Conservation (phyloP, 352 stramenopile genomes). For the Phytophthora capsici region DNA sequence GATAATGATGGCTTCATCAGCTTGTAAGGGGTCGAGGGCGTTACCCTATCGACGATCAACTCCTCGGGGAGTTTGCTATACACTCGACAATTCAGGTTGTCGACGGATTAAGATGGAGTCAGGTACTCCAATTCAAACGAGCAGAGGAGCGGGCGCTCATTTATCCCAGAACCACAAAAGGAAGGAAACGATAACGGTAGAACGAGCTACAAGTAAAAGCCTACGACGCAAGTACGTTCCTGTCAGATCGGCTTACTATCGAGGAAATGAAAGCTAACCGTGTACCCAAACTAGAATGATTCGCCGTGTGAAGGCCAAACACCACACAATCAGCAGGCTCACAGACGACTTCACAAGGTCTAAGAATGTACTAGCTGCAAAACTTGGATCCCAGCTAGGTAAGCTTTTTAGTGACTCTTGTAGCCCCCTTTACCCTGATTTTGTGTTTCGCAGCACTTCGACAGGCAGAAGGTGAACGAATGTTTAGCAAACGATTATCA, state of each 20-base stretch:
- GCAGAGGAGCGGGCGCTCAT: background rate
- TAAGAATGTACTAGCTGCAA: constrained; percentile 45
- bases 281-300: constrained; percentile 45
- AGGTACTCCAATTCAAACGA: constrained; percentile 13
- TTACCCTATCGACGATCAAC: constrained; percentile 20
- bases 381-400: constrained; percentile 59
- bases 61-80: constrained; percentile 74
- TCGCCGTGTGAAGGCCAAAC: constrained; percentile 60
- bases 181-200: constrained; percentile 55
- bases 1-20: constrained; percentile 20
- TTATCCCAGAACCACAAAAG: constrained; percentile 16
- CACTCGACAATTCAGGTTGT: constrained; percentile 61
- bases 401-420: background rate
- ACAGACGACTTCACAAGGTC: constrained; percentile 58
- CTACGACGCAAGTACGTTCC: constrained; percentile 63
- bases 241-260: background rate
- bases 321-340: constrained; percentile 47
- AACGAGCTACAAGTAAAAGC: constrained; percentile 62
- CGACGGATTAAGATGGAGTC: constrained; percentile 80
- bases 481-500: constrained; percentile 62
- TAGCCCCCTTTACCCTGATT: background rate
- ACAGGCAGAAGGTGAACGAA: constrained; percentile 66
- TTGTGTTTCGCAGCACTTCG: constrained; percentile 48
- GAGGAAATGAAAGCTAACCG: no score
- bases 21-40: constrained; percentile 15